phyloP scores from a whole-genome alignment of 116 monocot genomes.

The Iris pallida region DNA sequence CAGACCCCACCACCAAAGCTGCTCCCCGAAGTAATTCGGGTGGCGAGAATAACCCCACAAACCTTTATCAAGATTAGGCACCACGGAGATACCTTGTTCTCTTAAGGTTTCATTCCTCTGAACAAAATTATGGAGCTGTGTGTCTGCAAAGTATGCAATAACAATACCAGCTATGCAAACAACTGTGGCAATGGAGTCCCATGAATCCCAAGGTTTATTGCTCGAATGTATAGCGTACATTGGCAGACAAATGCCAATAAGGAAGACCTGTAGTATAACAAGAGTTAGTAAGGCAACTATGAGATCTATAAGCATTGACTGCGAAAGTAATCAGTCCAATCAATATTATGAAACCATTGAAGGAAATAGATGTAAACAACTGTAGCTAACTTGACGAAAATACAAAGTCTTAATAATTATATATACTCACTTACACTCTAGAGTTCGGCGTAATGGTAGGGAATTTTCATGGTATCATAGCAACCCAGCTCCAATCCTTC shows the following conservation, averaged over 20 bases:
- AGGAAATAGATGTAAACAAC: too few relatives aligned
- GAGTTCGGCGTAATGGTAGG: too few relatives aligned
- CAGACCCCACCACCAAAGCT: constrained; percentile 97
- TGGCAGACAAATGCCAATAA: constrained; percentile 88
- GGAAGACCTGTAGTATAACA: constrained; percentile 47
- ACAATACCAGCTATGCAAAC: constrained; percentile 57
- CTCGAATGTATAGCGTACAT: constrained; percentile 79
- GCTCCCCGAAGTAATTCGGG: constrained; percentile 92
- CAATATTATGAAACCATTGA: too few relatives aligned
- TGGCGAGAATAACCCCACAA: constrained; percentile 89
- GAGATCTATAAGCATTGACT: too few relatives aligned
- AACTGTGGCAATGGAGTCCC: constrained; percentile 45
- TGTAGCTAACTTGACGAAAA: too few relatives aligned
- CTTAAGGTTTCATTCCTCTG: constrained; percentile 45
- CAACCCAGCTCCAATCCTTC: too few relatives aligned
- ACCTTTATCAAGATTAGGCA: constrained; percentile 65
- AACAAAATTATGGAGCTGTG: constrained; percentile 69
- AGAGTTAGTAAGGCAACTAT: not conserved
- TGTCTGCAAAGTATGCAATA: constrained; percentile 83
- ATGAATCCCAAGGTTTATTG: constrained; percentile 41
- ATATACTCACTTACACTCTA: too few relatives aligned
- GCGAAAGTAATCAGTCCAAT: too few relatives aligned
- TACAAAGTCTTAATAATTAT: too few relatives aligned
- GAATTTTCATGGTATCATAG: too few relatives aligned
- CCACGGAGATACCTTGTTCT: constrained; percentile 31